Evolutionary conservation across 2,329 filamentous ascomycete species (phyloP).

Genomic region (Aureobasidium leucospermi): DNA sequence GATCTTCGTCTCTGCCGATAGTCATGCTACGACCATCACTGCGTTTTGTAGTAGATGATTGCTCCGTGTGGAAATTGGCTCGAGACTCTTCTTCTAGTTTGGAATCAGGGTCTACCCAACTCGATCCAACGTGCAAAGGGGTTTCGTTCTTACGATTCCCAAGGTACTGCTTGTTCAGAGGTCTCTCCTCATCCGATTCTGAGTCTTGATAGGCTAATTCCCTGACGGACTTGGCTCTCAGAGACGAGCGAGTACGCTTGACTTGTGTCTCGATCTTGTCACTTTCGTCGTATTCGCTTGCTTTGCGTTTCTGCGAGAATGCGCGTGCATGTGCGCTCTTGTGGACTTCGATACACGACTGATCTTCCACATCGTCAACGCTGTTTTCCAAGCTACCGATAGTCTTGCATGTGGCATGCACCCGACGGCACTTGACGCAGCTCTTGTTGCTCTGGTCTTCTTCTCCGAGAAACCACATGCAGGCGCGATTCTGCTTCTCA

Average conservation of each 20-base stretch:
- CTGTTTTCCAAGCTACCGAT: background rate
- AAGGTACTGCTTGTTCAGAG: background rate
- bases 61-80: background rate
- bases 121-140: background rate
- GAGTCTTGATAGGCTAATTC: background rate
- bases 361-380: background rate
- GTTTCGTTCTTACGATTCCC: background rate
- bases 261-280: background rate
- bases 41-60: background rate
- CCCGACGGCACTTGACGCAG: conserved; percentile 1
- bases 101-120: background rate
- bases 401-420: background rate
- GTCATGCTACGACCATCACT: background rate
- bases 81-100: background rate
- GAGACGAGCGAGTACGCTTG: background rate
- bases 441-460: background rate
- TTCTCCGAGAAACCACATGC: conserved; percentile 5
- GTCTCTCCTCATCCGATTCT: background rate
- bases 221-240: too few relatives aligned
- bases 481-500: background rate
- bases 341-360: background rate
- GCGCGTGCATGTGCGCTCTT: background rate
- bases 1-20: background rate
- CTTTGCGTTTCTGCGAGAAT: background rate
- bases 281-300: background rate